Evolutionary conservation across 345 rosid genomes (phyloP).

Genomic region (Pistacia vera): DNA sequence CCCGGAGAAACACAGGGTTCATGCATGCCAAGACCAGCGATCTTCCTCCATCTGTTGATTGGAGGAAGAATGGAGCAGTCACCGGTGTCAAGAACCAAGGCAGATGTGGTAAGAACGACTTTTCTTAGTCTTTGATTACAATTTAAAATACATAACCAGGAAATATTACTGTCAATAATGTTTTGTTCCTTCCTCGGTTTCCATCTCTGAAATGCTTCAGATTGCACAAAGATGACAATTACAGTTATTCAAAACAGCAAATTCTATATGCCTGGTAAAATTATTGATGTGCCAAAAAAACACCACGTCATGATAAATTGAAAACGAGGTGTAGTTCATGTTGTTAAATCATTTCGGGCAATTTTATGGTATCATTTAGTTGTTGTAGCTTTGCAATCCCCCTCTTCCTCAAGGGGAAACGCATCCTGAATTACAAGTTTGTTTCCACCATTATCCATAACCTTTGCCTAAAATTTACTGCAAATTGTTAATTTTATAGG

Average conservation of each 20-base stretch:
- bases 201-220: background rate
- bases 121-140: background rate
- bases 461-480: background rate
- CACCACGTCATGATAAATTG: too few species aligned
- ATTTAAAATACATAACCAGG: background rate
- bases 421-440: background rate
- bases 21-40: slow-evolving; percentile 22
- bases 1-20: slow-evolving; percentile 21
- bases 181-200: background rate
- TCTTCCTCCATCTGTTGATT: slow-evolving; percentile 37
- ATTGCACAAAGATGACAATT: background rate
- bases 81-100: slow-evolving; percentile 41
- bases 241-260: background rate
- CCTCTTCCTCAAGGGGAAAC: too few species aligned
- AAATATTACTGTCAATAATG: background rate
- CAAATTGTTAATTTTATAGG: slow-evolving; percentile 18
- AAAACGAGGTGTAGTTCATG: too few species aligned
- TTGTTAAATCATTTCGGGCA: background rate
- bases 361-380: background rate
- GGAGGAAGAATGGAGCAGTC: slow-evolving; percentile 47
- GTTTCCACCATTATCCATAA: background rate
- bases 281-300: too few species aligned
- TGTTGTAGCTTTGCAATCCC: too few species aligned
- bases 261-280: background rate
- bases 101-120: slow-evolving; percentile 28